These are phyloP conservation scores for Stemphylium beticola DNA, from an alignment of 2,329 filamentous ascomycete genomes.

Conservation along the genomic window DNA sequence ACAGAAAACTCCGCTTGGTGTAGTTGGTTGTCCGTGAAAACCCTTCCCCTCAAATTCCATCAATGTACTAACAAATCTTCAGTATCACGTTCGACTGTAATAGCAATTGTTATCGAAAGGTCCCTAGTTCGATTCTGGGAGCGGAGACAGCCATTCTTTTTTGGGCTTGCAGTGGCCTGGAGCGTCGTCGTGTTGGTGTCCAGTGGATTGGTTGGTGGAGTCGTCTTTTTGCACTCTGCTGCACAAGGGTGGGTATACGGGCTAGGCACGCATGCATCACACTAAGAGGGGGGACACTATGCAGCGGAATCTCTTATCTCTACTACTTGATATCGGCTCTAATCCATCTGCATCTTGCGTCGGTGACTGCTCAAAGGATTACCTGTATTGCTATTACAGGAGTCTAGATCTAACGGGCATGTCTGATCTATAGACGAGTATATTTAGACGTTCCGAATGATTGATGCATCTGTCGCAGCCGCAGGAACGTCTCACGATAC, in stretches of 20 bases:
- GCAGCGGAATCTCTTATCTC: neutral
- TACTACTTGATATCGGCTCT: neutral
- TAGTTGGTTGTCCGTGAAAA: constrained; percentile 34
- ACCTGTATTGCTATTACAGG: no score
- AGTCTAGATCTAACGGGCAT: no score
- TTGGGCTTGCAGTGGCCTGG: neutral
- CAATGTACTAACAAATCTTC: neutral
- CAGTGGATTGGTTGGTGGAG: neutral
- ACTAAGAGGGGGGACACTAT: neutral
- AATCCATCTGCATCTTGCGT: neutral
- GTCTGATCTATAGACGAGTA: no score
- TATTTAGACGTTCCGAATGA: no score
- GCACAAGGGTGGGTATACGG: neutral
- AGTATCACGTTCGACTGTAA: constrained; percentile 48
- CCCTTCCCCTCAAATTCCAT: neutral
- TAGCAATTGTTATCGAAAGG: constrained; percentile 45
- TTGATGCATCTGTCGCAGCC: no score
- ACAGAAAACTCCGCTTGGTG: constrained; percentile 33
- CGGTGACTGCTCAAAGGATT: no score
- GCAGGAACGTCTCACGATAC: no score
- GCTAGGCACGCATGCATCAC: neutral
- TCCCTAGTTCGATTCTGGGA: constrained; percentile 42
- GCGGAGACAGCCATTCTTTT: constrained; percentile 38
- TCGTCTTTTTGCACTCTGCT: neutral
- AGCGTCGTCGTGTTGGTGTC: neutral